Conservation (phyloP, 257 asterid species). For the Solanum ossicruentum region DNA sequence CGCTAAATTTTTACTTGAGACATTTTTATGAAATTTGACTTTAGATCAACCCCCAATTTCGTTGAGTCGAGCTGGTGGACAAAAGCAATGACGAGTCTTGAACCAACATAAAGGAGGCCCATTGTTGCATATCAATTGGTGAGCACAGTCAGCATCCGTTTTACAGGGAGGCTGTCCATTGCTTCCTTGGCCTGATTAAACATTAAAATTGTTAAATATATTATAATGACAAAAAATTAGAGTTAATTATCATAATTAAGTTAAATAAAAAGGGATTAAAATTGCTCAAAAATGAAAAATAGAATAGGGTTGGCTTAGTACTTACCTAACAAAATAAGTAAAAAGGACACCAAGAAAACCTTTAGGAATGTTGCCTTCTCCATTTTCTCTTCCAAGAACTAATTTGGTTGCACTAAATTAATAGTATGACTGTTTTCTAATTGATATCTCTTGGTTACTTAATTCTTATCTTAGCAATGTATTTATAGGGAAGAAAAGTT, state of each 20-base stretch:
- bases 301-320: neutral
- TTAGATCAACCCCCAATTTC: neutral
- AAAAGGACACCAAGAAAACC: neutral
- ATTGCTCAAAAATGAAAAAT: neutral
- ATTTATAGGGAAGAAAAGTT: neutral
- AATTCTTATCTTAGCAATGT: neutral
- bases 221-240: neutral
- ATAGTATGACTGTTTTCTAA: neutral
- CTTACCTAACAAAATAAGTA: neutral
- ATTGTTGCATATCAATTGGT: neutral
- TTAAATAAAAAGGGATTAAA: neutral
- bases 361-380: neutral
- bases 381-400: neutral
- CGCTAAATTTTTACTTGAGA: no score
- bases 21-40: neutral
- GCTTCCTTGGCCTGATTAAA: neutral
- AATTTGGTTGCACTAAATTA: neutral
- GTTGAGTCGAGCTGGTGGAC: neutral
- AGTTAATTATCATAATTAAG: neutral
- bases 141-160: neutral
- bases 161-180: neutral
- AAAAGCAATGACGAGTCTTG: neutral
- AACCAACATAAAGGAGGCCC: neutral
- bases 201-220: neutral
- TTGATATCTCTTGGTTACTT: neutral